Percentiles rank a stretch among this genome's conserved stretches.
Evolutionary conservation across 371 early-diverging fungal species (phyloP).

Genomic region (Saksenaea oblongispora): DNA sequence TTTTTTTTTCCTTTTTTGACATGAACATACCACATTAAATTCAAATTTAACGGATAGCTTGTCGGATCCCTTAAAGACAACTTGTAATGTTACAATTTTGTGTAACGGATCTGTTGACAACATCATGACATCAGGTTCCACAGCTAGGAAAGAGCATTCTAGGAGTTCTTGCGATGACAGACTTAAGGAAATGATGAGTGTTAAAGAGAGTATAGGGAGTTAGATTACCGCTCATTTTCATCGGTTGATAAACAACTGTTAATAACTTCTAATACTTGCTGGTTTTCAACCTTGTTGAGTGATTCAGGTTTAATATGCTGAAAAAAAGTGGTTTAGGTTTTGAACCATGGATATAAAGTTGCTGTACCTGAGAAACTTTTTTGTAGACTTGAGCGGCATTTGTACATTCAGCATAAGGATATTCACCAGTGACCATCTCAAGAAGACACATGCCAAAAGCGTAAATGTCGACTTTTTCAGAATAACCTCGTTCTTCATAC

Average conservation of each 20-base stretch:
- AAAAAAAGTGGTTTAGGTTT: neutral
- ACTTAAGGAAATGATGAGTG: conserved; percentile 26
- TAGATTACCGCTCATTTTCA: conserved; percentile 64
- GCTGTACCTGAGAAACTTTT: conserved; percentile 73
- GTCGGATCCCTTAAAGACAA: conserved; percentile 82
- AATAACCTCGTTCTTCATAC: conserved; percentile 89
- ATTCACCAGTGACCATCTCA: conserved; percentile 90
- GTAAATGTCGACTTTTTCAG: conserved; percentile 90
- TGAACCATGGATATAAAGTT: no score
- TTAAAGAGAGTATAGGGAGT: neutral
- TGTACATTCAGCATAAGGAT: conserved; percentile 88
- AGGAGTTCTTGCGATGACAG: conserved; percentile 76
- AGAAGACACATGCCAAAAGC: conserved; percentile 93
- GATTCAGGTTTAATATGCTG: conserved; percentile 84
- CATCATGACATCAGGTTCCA: conserved; percentile 77
- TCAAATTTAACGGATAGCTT: conserved; percentile 86
- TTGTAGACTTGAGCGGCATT: conserved; percentile 89
- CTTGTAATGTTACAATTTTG: conserved; percentile 72
- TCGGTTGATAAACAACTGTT: conserved; percentile 71
- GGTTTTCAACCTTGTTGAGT: conserved; percentile 66
- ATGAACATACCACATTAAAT: conserved; percentile 64
- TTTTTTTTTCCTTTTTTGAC: neutral
- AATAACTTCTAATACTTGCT: conserved; percentile 78
- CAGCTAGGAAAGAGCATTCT: conserved; percentile 80
- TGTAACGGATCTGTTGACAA: conserved; percentile 62